A percentile compares a stretch with the other conserved stretches of the same genome.
These are phyloP conservation scores for Lentinula boryana DNA, from an alignment of 768 basidiomycete genomes.

Conservation along the genomic window DNA sequence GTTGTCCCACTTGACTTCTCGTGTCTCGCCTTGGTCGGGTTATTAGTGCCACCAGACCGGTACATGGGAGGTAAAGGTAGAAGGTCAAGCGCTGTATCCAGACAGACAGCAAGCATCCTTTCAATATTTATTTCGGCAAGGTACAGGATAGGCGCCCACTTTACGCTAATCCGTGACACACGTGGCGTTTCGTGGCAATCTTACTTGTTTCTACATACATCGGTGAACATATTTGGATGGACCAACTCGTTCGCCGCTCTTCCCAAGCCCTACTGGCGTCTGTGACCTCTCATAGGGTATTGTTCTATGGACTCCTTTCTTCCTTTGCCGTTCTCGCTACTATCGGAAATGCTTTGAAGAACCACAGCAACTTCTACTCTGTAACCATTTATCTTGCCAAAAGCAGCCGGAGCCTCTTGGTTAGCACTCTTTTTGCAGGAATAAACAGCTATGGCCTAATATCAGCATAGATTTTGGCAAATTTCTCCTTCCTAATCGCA, in stretches of 20 bases:
- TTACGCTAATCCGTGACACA: no score
- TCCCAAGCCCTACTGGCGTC: slow-evolving; percentile 20
- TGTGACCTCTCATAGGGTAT: slow-evolving; percentile 56
- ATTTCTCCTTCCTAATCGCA: slow-evolving; percentile 78
- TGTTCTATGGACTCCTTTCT: slow-evolving; percentile 67
- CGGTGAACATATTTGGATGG: not conserved
- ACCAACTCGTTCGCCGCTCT: slow-evolving; percentile 1
- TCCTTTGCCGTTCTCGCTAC: slow-evolving; percentile 64
- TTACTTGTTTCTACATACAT: no score
- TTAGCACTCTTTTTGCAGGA: slow-evolving; percentile 26
- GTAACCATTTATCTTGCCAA: slow-evolving; percentile 89
- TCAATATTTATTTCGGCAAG: no score
- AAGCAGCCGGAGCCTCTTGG: slow-evolving; percentile 89
- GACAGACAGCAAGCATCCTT: no score
- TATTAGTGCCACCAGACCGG: no score
- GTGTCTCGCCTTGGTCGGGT: no score
- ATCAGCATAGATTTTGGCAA: slow-evolving; percentile 70
- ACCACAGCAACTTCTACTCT: slow-evolving; percentile 89
- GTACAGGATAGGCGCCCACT: not conserved
- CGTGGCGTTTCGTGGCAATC: no score
- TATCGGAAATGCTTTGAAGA: slow-evolving; percentile 73
- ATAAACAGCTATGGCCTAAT: not conserved
- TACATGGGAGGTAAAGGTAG: no score
- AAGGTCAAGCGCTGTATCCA: no score
- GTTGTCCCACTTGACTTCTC: not conserved